Conservation (phyloP, 2,329 filamentous ascomycete species). For the Penicillium sumatraense region DNA sequence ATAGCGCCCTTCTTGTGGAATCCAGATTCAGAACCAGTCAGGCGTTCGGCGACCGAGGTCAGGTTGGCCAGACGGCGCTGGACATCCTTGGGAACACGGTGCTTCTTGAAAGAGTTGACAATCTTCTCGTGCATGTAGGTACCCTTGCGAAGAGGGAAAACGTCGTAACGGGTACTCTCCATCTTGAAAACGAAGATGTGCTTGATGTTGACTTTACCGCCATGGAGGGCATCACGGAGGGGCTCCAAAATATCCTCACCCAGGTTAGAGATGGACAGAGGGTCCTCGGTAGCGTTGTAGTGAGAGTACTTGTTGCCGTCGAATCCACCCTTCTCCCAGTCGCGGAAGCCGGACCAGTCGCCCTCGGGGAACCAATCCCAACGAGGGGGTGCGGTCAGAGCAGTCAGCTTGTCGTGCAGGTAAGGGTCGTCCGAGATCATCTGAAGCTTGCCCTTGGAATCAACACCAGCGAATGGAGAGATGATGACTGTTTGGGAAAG, state of each 20-base stretch:
- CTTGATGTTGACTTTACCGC: constrained; percentile 41
- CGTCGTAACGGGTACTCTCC: constrained; percentile 51
- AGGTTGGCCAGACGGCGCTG: constrained; percentile 27
- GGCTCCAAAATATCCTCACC: constrained; percentile 32
- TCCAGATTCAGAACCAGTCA: constrained; percentile 27
- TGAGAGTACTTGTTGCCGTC: constrained; percentile 13
- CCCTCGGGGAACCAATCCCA: constrained; percentile 26
- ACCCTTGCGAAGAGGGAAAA: constrained; percentile 49
- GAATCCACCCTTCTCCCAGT: constrained; percentile 20
- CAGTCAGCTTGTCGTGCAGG: constrained; percentile 19
- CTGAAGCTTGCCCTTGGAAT: constrained; percentile 16
- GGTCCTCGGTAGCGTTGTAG: constrained; percentile 43
- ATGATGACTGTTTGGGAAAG: constrained; percentile 24
- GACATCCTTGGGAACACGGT: constrained; percentile 37
- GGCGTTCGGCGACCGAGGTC: constrained; percentile 28
- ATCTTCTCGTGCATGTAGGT: constrained; percentile 38
- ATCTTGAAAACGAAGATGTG: constrained; percentile 49
- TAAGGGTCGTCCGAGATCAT: constrained; percentile 15
- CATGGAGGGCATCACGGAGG: constrained; percentile 22
- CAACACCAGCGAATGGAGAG: constrained; percentile 20
- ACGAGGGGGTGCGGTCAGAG: constrained; percentile 13
- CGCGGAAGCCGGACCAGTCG: constrained; percentile 22
- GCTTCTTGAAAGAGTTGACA: constrained; percentile 39
- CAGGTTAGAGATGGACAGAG: constrained; percentile 46
- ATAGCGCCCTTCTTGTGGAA: constrained; percentile 20